These are phyloP conservation scores for Musa itinerans DNA, from an alignment of 176 grass and related monocot species.

Conservation along the genomic window DNA sequence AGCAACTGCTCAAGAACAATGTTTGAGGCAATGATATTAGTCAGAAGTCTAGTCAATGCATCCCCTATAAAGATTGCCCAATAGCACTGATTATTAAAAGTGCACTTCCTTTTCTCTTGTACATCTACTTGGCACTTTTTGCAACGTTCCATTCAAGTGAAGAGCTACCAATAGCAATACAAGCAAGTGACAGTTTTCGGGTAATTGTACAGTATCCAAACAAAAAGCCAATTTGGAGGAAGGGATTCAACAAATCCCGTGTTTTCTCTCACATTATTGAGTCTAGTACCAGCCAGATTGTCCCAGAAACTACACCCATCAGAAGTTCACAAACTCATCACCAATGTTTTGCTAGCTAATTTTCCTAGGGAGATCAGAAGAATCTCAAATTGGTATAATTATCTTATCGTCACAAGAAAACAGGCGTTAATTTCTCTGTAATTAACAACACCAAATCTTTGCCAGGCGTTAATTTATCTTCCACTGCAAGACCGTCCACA, in stretches of 20 bases:
- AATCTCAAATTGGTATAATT: neutral
- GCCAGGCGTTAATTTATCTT: no score
- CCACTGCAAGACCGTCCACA: no score
- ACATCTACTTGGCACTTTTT: neutral
- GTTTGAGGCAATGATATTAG: neutral
- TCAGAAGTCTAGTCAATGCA: neutral
- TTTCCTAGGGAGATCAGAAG: neutral
- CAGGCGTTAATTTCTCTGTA: neutral
- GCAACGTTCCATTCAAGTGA: neutral
- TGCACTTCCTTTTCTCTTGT: no score
- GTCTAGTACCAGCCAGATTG: neutral
- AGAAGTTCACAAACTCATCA: neutral
- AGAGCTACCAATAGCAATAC: neutral
- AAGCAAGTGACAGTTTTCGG: no score
- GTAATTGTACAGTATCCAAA: no score
- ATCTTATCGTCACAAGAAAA: neutral
- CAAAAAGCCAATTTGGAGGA: no score
- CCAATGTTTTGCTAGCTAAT: neutral
- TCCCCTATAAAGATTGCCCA: no score
- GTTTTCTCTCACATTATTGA: no score
- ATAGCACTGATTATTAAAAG: no score
- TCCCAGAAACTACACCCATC: neutral
- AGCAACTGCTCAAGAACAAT: neutral
- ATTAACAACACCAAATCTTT: neutral
- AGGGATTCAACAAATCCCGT: no score